These are phyloP conservation scores for Arabis alpina DNA, from an alignment of 345 rosid genomes.

Conservation along the genomic window DNA sequence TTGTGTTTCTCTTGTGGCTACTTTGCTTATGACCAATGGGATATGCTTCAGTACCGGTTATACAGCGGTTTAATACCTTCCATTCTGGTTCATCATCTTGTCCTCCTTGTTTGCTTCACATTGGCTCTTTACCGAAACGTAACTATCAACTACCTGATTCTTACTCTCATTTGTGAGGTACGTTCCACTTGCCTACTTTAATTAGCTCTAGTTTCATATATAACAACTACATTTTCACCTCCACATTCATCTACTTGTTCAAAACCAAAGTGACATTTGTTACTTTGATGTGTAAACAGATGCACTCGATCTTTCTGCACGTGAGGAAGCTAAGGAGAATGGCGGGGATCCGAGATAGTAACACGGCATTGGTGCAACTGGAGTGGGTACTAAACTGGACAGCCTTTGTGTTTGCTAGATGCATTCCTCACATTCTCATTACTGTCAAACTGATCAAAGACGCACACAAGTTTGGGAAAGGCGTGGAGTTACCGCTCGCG, in stretches of 20 bases:
- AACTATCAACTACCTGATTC: constrained; percentile 84
- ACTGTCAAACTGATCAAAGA: constrained; percentile 74
- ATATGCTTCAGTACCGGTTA: constrained; percentile 76
- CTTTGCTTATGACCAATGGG: constrained; percentile 95
- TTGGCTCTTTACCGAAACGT: constrained; percentile 82
- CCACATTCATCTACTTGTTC: too few species aligned
- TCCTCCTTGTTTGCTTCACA: constrained; percentile 87
- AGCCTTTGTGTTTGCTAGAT: constrained; percentile 63
- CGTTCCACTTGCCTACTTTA: background rate
- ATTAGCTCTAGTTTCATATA: background rate
- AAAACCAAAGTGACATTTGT: constrained; percentile 1
- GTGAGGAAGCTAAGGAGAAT: constrained; percentile 82
- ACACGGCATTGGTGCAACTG: constrained; percentile 59
- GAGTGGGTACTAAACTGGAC: constrained; percentile 86
- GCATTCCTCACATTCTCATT: constrained; percentile 63
- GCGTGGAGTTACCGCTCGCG: constrained; percentile 84
- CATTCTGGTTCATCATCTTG: constrained; percentile 77
- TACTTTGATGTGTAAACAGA: constrained; percentile 47
- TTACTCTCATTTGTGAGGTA: constrained; percentile 94
- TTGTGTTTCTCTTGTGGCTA: constrained; percentile 91
- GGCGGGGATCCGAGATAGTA: constrained; percentile 79
- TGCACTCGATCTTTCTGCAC: constrained; percentile 88
- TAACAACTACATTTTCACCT: background rate
- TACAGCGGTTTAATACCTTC: constrained; percentile 83
- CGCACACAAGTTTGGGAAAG: constrained; percentile 68